These are phyloP conservation scores for Rhizopus arrhizus DNA, from an alignment of 371 early-diverging fungal species.

Conservation along the genomic window DNA sequence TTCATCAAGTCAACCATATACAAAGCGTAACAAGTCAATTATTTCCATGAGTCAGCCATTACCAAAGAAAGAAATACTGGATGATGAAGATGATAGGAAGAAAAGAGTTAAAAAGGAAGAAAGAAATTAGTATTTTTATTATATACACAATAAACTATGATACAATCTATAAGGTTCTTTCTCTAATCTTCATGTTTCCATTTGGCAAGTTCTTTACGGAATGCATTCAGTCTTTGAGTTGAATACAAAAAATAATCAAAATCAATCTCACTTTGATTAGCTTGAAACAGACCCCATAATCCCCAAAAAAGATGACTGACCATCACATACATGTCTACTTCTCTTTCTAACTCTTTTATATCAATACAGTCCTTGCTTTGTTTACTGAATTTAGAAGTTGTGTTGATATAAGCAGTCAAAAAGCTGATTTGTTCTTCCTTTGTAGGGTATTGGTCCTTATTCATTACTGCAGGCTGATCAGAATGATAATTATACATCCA, in stretches of 20 bases:
- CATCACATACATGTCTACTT: constrained; percentile 57
- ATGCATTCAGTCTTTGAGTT: constrained; percentile 63
- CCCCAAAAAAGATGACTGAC: constrained; percentile 81
- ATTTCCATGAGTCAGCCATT: no score
- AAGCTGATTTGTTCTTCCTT: constrained; percentile 62
- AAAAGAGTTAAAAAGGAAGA: no score
- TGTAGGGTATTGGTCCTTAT: constrained; percentile 62
- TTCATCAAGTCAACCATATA: background rate
- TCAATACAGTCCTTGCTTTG: constrained; percentile 19
- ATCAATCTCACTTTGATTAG: constrained; percentile 74
- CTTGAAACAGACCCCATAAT: constrained; percentile 82
- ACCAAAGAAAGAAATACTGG: no score
- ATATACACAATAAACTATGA: no score
- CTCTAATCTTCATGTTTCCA: constrained; percentile 17
- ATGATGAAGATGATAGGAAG: no score
- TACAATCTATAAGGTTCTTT: background rate
- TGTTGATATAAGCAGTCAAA: constrained; percentile 68
- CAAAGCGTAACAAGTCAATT: background rate
- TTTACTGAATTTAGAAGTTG: constrained; percentile 25
- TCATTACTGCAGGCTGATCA: constrained; percentile 55
- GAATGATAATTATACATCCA: constrained; percentile 86
- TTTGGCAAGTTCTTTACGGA: constrained; percentile 39
- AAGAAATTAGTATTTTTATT: no score
- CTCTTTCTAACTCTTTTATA: constrained; percentile 31
- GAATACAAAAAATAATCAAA: constrained; percentile 81